Percentiles rank a stretch among this genome's conserved stretches.
These are phyloP conservation scores for Nothopassalora personata DNA, from an alignment of 2,329 filamentous ascomycete species.

Conservation along the genomic window DNA sequence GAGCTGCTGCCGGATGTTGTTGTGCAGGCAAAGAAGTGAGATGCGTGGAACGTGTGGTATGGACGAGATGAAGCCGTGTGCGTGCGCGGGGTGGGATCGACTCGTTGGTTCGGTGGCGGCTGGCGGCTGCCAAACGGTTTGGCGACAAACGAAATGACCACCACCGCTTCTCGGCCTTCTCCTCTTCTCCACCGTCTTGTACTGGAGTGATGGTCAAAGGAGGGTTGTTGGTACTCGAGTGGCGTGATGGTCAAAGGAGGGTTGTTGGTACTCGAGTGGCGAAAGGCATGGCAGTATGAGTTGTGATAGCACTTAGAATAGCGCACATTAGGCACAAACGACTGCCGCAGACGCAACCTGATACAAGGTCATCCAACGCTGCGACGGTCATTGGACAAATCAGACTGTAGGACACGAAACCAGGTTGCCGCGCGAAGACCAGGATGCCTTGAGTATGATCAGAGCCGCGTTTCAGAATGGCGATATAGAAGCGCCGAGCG, in stretches of 20 bases:
- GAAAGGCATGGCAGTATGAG: neutral
- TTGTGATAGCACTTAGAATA: neutral
- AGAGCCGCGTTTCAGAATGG: neutral
- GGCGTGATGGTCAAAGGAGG: too few relatives aligned
- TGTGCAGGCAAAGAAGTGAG: neutral
- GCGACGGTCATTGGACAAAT: neutral
- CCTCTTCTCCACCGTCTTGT: neutral
- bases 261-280: neutral
- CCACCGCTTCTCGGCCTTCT: neutral
- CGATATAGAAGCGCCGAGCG: neutral
- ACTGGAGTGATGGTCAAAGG: too few relatives aligned
- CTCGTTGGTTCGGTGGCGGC: neutral
- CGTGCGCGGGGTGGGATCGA: neutral
- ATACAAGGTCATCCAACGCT: neutral
- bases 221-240: too few relatives aligned
- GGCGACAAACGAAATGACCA: neutral
- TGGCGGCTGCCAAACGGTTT: neutral
- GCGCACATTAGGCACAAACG: neutral
- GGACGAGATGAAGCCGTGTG: neutral
- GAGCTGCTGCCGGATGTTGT: neutral
- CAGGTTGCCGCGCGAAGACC: neutral
- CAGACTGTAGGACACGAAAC: neutral
- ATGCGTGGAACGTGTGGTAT: neutral
- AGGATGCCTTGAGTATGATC: neutral
- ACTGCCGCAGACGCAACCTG: neutral